Evolutionary conservation across 192 early-diverging fungal species (phyloP), one percentile per base, ranked within the genome.

Genomic region (Dissophora ornata): DNA sequence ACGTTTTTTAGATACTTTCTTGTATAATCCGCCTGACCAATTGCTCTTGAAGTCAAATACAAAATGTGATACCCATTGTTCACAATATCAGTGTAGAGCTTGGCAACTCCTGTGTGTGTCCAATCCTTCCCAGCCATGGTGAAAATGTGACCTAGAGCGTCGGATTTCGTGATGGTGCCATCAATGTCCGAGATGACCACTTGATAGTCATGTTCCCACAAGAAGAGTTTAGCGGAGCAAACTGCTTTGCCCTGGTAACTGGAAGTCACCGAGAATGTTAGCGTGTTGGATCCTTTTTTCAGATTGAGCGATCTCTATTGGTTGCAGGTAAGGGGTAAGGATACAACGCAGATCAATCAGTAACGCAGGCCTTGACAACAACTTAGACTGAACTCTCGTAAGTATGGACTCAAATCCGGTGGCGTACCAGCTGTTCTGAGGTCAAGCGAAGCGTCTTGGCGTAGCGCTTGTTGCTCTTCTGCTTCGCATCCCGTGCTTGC

Each of bases 101-200:
- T 96, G 41, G 97, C 97, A 15, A 99, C 94, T 21, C 97, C 97
- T 6, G 85, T 82, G 70, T 99, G 97, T 2, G 96, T 99, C 97
- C 97, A 99, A 80, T 99, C 97, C 81, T 89, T 91, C 28, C 97
- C 97, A 16, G 98, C 92, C 92, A 96, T 96, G 19, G 95, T 95
- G 68, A 96, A 96, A 19, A 99, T 83, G 57, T 99, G 97, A 5
- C 97, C 97, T 34, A 99, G 83, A 6, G 91, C 94, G 63, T 99
- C 97, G 0, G 95, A 97, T 83, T 97, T 97, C 30, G 97, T 99
- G 60, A 99, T 99, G 4, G 97, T 99, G 11, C 97, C 97, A 70
- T 99, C 97, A 60, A 99, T 95, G 67, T 99, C 97, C 0, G 95
- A 97, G 59, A 99, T 97, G 8, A 99, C 96, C 24, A 99, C 88